Base-by-base conservation (phyloP, 352 stramenopile genomes). In the Chrysophaeum taylorii region DNA sequence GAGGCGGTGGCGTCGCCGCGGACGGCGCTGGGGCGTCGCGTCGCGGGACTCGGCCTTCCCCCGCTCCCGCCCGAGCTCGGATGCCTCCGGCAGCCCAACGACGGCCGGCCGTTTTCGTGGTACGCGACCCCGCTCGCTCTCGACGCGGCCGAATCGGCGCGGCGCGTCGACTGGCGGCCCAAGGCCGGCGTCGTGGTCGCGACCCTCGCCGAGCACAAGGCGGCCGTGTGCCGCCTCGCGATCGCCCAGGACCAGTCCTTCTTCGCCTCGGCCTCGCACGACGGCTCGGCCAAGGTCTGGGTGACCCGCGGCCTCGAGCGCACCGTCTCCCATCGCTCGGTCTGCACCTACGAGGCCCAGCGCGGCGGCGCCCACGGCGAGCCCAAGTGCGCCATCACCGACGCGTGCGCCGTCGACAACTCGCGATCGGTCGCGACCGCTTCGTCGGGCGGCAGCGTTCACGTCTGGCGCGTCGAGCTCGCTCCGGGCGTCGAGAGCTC, bases 251-350 rank as follows among this genome's bases (percentile, higher is more conserved):
- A 98, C 77, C 89, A 96, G 75, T 90, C 85, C 31, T 98, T 97
- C 70, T 87, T 99, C 63, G 91, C 90, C 1, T 97, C 92, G 0
- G 91, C 86, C n/a, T 96, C 89, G 36, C 90, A 92, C 64, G 95
- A 99, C 80, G 92, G 91, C 25, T 96, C 90, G 21, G 91, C 94
- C 37, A 92, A 96, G 82, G 85, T 99, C 41, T 99, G 94, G 91
- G 84, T 89, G 25, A 83, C 96, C 31, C 79, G 87, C 27, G 92
- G 93, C 23, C 83, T 96, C 73, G 89, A 96, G 72, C 87, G 96
- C 74, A 93, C 87, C 69, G 86, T 95, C 62, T 95, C 94, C 60
- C 83, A 95, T 72, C 84, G 91, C 70, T 96, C 91, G 33, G 86
- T 87, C 27, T 83, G 89, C 31, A 96, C 91, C 15, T 98, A 98